phyloP scores from a whole-genome alignment of 352 stramenopile species.

The Pythium sukuiense region DNA sequence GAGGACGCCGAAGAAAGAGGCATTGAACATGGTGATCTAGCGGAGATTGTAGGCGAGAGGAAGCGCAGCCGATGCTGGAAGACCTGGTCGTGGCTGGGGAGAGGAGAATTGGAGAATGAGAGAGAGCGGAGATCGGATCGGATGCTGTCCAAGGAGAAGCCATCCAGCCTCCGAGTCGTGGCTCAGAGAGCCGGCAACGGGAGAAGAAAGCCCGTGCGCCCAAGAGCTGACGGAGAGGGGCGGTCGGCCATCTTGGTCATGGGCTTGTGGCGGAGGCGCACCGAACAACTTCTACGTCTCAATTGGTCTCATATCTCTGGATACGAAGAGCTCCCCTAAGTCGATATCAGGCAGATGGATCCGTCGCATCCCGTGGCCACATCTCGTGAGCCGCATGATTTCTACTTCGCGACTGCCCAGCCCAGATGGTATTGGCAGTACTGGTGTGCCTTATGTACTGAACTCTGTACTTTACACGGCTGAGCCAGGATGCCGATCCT shows the following conservation, averaged over 20 bases:
- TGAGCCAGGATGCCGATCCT: too few species aligned
- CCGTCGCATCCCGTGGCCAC: neutral
- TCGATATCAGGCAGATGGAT: neutral
- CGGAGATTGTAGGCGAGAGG: neutral
- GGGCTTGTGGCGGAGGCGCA: neutral
- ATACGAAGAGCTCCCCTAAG: neutral
- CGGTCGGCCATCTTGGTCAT: neutral
- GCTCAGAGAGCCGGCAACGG: neutral
- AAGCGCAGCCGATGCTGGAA: neutral
- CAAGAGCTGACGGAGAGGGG: neutral
- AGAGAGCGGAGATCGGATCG: neutral
- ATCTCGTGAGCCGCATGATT: neutral
- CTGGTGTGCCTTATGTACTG: too few species aligned
- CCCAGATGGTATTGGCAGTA: too few species aligned
- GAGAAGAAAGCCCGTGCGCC: neutral
- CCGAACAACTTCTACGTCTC: neutral
- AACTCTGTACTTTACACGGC: too few species aligned
- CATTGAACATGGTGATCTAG: conserved; percentile 9
- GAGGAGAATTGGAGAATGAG: neutral
- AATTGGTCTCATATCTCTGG: neutral
- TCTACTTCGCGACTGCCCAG: too few species aligned
- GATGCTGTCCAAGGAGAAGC: neutral
- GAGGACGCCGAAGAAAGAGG: conserved; percentile 7
- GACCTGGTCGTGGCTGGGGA: neutral
- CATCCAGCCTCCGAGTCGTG: neutral